A percentile compares a stretch with the other conserved stretches of the same genome.
Conservation (phyloP, 345 rosid genomes). For the Anastatica hierochuntica region DNA sequence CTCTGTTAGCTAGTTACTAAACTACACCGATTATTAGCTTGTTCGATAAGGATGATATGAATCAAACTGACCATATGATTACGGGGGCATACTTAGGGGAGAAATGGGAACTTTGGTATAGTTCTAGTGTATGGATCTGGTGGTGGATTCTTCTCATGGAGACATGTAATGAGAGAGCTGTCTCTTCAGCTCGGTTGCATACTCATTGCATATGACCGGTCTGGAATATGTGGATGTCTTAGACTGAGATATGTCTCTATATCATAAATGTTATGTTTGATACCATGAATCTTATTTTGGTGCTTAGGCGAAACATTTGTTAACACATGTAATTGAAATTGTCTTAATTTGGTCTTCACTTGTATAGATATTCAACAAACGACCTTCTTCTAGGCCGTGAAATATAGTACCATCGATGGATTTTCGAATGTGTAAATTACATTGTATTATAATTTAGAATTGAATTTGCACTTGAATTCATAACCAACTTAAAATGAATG, state of each 20-base stretch:
- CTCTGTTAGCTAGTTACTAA: conserved; percentile 50
- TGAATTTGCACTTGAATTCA: too few relatives aligned
- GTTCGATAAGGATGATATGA: conserved; percentile 38
- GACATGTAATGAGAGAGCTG: conserved; percentile 75
- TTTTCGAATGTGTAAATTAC: too few relatives aligned
- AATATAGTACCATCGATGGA: too few relatives aligned
- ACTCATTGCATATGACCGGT: conserved; percentile 83
- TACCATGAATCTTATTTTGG: conserved; percentile 5
- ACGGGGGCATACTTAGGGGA: conserved; percentile 34
- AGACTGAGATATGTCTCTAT: conserved; percentile 65
- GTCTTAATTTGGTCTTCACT: conserved; percentile 1
- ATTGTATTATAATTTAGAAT: too few relatives aligned
- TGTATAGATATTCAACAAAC: conserved; percentile 73
- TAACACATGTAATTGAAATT: background rate
- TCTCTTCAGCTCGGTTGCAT: conserved; percentile 59
- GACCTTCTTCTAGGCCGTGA: too few relatives aligned
- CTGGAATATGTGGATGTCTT: too few relatives aligned
- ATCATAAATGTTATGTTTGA: conserved; percentile 4
- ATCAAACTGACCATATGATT: conserved; percentile 26
- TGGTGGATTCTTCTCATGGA: conserved; percentile 96
- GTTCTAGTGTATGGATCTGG: conserved; percentile 92
- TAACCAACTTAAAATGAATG: too few relatives aligned
- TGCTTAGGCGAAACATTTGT: conserved; percentile 3
- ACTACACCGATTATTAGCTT: conserved; percentile 39
- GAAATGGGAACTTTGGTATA: conserved; percentile 52